Conservation (phyloP, 305 asterid species). For the Fraxinus ornus region DNA sequence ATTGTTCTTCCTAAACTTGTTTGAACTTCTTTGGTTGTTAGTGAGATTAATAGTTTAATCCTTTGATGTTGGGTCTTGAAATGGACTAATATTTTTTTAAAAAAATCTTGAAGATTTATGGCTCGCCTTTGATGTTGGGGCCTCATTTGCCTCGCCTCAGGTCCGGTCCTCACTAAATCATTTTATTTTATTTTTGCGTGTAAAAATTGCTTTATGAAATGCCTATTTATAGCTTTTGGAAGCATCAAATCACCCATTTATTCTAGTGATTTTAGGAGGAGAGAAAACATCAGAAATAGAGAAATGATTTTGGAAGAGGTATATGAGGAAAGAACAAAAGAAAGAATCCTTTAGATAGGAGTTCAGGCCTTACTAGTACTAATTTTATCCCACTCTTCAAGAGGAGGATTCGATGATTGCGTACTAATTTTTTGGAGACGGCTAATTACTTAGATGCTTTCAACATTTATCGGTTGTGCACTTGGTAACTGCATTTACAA, state of each 20-base stretch:
- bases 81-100: no score
- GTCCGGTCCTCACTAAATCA: no score
- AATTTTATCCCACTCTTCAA: slow-evolving; percentile 39
- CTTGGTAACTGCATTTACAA: neutral
- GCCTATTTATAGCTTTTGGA: neutral
- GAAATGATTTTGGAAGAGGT: slow-evolving; percentile 14
- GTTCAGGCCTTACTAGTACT: slow-evolving; percentile 57
- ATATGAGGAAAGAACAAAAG: slow-evolving; percentile 32
- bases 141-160: neutral
- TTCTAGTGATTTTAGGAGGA: slow-evolving; percentile 12
- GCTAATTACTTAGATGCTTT: slow-evolving; percentile 24
- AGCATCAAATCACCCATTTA: slow-evolving; percentile 15
- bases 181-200: neutral
- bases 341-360: slow-evolving; percentile 18
- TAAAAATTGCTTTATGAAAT: neutral
- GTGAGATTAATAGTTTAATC: neutral
- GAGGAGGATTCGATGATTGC: neutral
- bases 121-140: neutral
- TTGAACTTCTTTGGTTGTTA: neutral
- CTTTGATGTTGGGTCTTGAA: neutral
- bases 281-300: slow-evolving; percentile 9
- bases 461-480: neutral
- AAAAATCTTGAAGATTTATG: neutral
- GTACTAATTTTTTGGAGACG: neutral
- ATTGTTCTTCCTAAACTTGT: neutral